phyloP scores from a whole-genome alignment of 2,329 filamentous ascomycete genomes.

The Exophiala phaeomuriformis region DNA sequence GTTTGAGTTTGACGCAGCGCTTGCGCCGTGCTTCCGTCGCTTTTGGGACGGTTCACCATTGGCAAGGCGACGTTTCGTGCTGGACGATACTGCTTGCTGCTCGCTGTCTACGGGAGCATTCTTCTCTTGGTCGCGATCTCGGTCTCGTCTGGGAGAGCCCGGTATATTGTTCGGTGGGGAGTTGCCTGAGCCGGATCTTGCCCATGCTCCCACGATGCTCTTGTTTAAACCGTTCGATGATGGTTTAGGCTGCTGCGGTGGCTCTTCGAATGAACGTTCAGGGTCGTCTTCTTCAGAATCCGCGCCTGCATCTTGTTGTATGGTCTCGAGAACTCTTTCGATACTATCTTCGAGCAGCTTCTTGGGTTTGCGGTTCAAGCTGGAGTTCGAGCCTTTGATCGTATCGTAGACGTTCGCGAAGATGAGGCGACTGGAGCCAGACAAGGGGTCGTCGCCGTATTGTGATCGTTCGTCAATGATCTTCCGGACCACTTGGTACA shows the following conservation, averaged over 20 bases:
- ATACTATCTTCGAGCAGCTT: conserved; percentile 76
- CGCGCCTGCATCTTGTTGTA: conserved; percentile 55
- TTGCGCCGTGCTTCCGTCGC: conserved; percentile 48
- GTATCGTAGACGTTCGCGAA: conserved; percentile 63
- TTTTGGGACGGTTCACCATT: conserved; percentile 63
- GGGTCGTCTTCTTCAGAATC: conserved; percentile 43
- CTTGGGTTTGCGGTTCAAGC: conserved; percentile 73
- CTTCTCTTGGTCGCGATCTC: background rate
- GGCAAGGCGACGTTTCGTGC: conserved; percentile 51
- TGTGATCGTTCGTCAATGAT: conserved; percentile 59
- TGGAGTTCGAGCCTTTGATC: conserved; percentile 81
- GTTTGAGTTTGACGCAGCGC: conserved; percentile 36
- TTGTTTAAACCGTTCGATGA: conserved; percentile 57
- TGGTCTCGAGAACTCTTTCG: conserved; percentile 67
- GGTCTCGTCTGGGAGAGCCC: conserved; percentile 7
- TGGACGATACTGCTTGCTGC: conserved; percentile 12
- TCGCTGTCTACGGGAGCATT: conserved; percentile 22
- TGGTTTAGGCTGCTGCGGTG: conserved; percentile 29
- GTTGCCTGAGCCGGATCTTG: conserved; percentile 15
- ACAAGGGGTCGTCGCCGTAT: conserved; percentile 39
- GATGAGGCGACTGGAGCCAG: conserved; percentile 38
- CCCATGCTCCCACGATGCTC: conserved; percentile 56
- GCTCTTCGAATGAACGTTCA: conserved; percentile 34
- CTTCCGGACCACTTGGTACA: conserved; percentile 74
- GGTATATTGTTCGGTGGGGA: conserved; percentile 20